Evolutionary conservation across 164 flowering plant genomes (phyloP).

Genomic region (Liquidambar formosana): DNA sequence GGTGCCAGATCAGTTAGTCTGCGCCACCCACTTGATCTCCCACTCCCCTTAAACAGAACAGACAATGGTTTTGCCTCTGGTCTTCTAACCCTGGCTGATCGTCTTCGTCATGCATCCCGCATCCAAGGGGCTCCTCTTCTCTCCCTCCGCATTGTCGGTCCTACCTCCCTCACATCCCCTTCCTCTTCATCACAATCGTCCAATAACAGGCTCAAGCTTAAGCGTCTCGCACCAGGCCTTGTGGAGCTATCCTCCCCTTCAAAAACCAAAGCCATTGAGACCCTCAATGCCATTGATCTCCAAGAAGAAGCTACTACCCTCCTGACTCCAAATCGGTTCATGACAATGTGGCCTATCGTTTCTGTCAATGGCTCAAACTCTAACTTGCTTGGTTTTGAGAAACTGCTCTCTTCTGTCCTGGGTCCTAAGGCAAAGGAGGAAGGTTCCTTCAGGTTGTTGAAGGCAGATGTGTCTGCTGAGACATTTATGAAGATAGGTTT

Average conservation of each 20-base stretch:
- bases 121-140: conserved; percentile 45
- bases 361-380: conserved; percentile 75
- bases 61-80: conserved; percentile 68
- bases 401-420: conserved; percentile 57
- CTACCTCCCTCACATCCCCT: conserved; percentile 77
- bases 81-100: conserved; percentile 64
- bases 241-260: conserved; percentile 76
- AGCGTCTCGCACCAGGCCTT: conserved; percentile 88
- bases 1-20: conserved; percentile 97
- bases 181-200: conserved; percentile 52
- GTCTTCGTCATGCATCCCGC: conserved; percentile 62
- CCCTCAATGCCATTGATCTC: conserved; percentile 33
- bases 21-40: conserved; percentile 82
- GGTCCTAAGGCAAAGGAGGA: conserved; percentile 61
- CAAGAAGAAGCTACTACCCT: conserved; percentile 45
- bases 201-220: conserved; percentile 68
- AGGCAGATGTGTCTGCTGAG: conserved; percentile 86
- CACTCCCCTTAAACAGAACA: conserved; percentile 71
- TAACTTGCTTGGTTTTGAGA: conserved; percentile 76
- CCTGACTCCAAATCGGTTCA: conserved; percentile 54
- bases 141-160: conserved; percentile 79
- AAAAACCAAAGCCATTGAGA: conserved; percentile 30
- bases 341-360: conserved; percentile 82
- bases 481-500: conserved; percentile 81
- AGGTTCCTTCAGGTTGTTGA: conserved; percentile 74